Conservation (phyloP, 2,329 filamentous ascomycete species). For the Pseudocercospora cruenta region DNA sequence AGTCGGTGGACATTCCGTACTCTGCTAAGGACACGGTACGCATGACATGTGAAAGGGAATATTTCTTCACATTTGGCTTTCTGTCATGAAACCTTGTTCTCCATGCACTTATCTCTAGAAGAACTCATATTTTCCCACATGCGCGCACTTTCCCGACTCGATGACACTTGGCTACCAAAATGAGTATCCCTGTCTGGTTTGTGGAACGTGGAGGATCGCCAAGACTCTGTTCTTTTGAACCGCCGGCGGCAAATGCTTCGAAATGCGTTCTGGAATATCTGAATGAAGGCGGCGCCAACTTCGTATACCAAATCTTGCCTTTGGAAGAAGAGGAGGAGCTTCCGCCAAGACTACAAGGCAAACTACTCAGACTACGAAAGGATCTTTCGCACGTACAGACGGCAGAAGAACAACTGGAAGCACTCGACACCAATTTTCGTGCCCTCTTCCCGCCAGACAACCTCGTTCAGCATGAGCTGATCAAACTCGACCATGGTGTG, state of each 20-base stretch:
- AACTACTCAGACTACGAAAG: conserved; percentile 40
- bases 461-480: conserved; percentile 37
- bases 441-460: conserved; percentile 37
- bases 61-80: background rate
- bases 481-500: conserved; percentile 31
- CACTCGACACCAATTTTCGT: conserved; percentile 33
- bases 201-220: conserved; percentile 19
- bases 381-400: conserved; percentile 35
- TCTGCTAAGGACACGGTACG: background rate
- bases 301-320: conserved; percentile 37
- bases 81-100: background rate
- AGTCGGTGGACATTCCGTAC: background rate
- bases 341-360: conserved; percentile 26
- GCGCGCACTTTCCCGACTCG: background rate
- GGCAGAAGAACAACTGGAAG: conserved; percentile 33
- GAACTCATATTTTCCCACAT: background rate
- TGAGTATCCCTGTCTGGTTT: conserved; percentile 27
- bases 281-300: conserved; percentile 44
- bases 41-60: conserved; percentile 6
- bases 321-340: conserved; percentile 18
- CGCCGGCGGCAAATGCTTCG: conserved; percentile 1
- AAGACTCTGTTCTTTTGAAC: conserved; percentile 20
- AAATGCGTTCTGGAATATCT: conserved; percentile 36
- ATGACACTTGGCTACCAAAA: conserved; percentile 11
- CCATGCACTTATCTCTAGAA: background rate